A percentile compares a stretch with the other conserved stretches of the same genome.
Conservation (phyloP, 306 rosid species). For the Luffa aegyptiaca region DNA sequence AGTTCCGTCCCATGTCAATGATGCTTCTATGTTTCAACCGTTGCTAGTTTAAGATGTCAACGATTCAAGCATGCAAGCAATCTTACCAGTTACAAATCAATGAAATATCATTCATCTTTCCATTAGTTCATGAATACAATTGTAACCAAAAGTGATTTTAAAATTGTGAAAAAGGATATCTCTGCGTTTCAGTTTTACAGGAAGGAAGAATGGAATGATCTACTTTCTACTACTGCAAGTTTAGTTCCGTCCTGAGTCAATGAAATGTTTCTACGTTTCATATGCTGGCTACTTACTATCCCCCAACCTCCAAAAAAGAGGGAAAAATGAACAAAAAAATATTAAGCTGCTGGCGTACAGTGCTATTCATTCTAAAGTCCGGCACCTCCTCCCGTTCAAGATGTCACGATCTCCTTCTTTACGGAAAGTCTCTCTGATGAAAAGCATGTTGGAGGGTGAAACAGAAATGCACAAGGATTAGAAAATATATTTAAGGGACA, state of each 20-base stretch:
- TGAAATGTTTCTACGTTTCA: not conserved
- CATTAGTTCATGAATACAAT: not conserved
- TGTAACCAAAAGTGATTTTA: not conserved
- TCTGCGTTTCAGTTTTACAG: not conserved
- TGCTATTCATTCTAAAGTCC: not conserved
- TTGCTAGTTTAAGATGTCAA: too few species aligned
- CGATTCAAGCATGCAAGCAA: not conserved
- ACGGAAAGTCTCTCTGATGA: constrained; percentile 67
- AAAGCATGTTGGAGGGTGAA: constrained; percentile 8
- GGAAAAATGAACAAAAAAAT: not conserved
- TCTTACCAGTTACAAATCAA: not conserved
- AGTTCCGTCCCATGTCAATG: not conserved
- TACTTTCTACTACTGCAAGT: not conserved
- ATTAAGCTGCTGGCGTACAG: not conserved
- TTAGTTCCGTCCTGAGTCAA: not conserved
- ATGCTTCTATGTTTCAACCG: too few species aligned
- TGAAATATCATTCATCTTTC: not conserved
- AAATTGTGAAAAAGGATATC: not conserved
- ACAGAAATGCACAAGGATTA: not conserved
- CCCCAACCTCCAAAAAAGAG: not conserved
- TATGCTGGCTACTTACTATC: not conserved
- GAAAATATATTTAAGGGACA: not conserved
- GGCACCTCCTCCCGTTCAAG: not conserved
- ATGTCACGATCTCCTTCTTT: constrained; percentile 19
- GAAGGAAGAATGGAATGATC: not conserved